Percentiles rank a stretch among this genome's conserved stretches.
phyloP scores from a whole-genome alignment of 83 land plant genomes.

The Diphasiastrum complanatum region DNA sequence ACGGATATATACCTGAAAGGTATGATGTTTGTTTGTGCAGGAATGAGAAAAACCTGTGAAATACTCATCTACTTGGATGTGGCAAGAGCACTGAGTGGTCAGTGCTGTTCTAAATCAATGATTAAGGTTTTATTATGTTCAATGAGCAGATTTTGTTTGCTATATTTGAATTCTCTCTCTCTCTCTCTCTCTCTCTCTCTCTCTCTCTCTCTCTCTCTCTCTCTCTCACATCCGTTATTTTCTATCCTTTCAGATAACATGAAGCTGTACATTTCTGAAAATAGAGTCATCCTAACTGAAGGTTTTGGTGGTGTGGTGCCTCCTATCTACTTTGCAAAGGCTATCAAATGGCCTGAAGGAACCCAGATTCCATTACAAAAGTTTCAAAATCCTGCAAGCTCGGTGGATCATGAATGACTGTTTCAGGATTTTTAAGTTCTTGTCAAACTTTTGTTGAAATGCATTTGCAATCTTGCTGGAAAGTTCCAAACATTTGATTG shows the following conservation, averaged over 20 bases:
- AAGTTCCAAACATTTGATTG: no score
- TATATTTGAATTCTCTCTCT: background rate
- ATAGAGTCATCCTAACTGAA: conserved; percentile 76
- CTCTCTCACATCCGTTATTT: conserved; percentile 4
- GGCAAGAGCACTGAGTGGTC: conserved; percentile 72
- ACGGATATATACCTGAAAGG: no score
- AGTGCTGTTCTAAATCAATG: background rate
- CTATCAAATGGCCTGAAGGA: conserved; percentile 44
- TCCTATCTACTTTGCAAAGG: conserved; percentile 56
- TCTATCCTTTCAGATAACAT: conserved; percentile 49
- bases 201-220: background rate
- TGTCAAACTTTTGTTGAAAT: no score
- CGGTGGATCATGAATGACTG: no score
- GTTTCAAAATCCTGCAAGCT: no score
- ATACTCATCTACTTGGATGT: conserved; percentile 70
- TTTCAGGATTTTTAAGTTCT: no score
- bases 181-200: background rate
- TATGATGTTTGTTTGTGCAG: conserved; percentile 35
- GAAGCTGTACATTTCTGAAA: conserved; percentile 75
- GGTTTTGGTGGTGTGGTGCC: conserved; percentile 82
- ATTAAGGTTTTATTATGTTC: no score
- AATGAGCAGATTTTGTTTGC: background rate
- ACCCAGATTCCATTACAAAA: no score
- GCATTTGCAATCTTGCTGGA: no score
- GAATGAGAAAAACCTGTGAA: conserved; percentile 65